Conservation (phyloP, 1,284 basidiomycete species). For the Grifola frondosa region DNA sequence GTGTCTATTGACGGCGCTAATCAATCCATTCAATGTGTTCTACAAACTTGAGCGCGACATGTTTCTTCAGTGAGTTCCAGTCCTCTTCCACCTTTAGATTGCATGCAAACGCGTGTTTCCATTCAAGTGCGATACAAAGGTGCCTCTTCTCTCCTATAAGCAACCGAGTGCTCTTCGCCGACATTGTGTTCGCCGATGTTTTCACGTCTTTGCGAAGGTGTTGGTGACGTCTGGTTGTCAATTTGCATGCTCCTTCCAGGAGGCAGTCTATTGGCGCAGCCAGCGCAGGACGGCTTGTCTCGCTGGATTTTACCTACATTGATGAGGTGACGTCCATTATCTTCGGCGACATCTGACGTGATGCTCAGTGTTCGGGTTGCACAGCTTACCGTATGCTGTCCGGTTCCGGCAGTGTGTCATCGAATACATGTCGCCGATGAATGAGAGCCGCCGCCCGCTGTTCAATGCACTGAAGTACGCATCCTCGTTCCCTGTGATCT, state of each 20-base stretch:
- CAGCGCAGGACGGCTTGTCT: constrained; percentile 59
- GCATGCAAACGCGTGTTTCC: background rate
- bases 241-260: constrained; percentile 77
- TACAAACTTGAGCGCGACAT: constrained; percentile 71
- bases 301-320: constrained; percentile 80
- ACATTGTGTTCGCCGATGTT: constrained; percentile 94
- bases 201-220: constrained; percentile 97
- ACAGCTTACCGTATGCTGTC: constrained; percentile 85
- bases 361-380: constrained; percentile 3
- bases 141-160: constrained; percentile 70
- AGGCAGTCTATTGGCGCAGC: constrained; percentile 68
- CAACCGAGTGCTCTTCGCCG: constrained; percentile 80
- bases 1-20: constrained; percentile 53
- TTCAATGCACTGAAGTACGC: constrained; percentile 97
- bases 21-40: constrained; percentile 67
- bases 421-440: constrained; percentile 75
- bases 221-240: constrained; percentile 90
- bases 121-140: constrained; percentile 60
- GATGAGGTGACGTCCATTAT: constrained; percentile 91
- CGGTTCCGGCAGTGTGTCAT: constrained; percentile 93
- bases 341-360: too few relatives aligned
- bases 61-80: constrained; percentile 65
- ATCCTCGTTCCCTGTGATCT: constrained; percentile 96
- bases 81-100: constrained; percentile 1
- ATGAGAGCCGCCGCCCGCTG: constrained; percentile 72